Evolutionary conservation across 1,284 basidiomycete species (phyloP).

Genomic region (Tilletia indica): DNA sequence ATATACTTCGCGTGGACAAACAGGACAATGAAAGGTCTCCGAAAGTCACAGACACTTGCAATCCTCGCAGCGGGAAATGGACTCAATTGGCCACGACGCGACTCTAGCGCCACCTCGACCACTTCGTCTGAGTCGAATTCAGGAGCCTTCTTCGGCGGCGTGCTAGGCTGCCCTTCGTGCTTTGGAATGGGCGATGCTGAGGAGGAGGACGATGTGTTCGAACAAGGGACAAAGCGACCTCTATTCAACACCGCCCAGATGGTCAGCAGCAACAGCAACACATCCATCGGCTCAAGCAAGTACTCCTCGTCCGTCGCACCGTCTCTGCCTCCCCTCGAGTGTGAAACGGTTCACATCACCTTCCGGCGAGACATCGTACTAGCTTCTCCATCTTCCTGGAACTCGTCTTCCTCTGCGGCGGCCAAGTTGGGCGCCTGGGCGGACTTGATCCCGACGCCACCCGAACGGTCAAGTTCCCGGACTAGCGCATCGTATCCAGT

Average conservation of each 20-base stretch:
- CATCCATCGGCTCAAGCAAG: constrained; percentile 1
- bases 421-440: neutral
- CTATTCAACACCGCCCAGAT: neutral
- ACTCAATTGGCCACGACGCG: constrained; percentile 6
- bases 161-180: neutral
- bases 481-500: constrained; percentile 3
- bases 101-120: neutral
- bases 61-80: constrained; percentile 14
- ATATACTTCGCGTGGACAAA: neutral
- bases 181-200: too few relatives aligned
- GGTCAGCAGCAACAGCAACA: neutral
- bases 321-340: constrained; percentile 11
- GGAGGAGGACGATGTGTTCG: neutral
- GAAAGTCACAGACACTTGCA: neutral
- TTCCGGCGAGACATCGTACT: constrained; percentile 10
- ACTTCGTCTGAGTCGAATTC: neutral
- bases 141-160: neutral
- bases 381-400: constrained; percentile 11
- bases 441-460: constrained; percentile 6
- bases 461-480: constrained; percentile 6
- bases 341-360: constrained; percentile 7
- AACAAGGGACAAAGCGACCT: neutral
- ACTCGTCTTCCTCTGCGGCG: neutral
- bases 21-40: neutral
- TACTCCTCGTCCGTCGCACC: constrained; percentile 6